phyloP scores from a whole-genome alignment of 2,329 filamentous ascomycete genomes.

The Colletotrichum liriopes region DNA sequence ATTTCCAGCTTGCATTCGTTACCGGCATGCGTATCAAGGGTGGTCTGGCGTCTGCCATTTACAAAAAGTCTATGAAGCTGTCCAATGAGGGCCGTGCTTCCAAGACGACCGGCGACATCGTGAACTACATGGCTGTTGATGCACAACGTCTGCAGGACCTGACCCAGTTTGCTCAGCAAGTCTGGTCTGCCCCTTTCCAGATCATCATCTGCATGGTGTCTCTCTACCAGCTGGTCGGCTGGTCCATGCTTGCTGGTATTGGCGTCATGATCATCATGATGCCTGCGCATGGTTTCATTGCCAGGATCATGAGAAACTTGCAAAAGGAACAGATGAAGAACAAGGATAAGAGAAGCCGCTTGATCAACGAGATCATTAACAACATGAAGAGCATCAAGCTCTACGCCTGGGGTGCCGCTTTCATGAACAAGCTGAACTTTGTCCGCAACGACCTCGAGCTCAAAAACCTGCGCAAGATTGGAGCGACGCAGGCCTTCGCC shows the following conservation, averaged over 20 bases:
- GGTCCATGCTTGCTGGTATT: slow-evolving; percentile 96
- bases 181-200: slow-evolving; percentile 98
- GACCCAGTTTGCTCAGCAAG: slow-evolving; percentile 93
- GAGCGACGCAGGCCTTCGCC: slow-evolving; percentile 91
- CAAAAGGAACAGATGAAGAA: slow-evolving; percentile 99
- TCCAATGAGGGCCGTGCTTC: slow-evolving; percentile 92
- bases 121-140: slow-evolving; percentile 99
- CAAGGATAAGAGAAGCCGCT: slow-evolving; percentile 91
- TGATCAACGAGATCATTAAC: slow-evolving; percentile 98
- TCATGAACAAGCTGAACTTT: slow-evolving; percentile 97
- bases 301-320: slow-evolving; percentile 91
- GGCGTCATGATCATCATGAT: slow-evolving; percentile 98
- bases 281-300: slow-evolving; percentile 93
- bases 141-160: slow-evolving; percentile 95
- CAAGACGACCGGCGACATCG: slow-evolving; percentile 97
- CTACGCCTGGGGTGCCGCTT: slow-evolving; percentile 96
- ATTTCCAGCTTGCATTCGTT: slow-evolving; percentile 95
- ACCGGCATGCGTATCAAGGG: slow-evolving; percentile 98
- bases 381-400: slow-evolving; percentile 99
- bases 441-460: slow-evolving; percentile 97
- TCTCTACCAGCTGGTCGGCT: slow-evolving; percentile 93
- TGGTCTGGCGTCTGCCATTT: slow-evolving; percentile 90
- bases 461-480: slow-evolving; percentile 95
- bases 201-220: slow-evolving; percentile 96
- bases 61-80: slow-evolving; percentile 89